These are phyloP conservation scores for Arthrinium phaeospermum DNA, from an alignment of 2,329 filamentous ascomycete species.

Conservation along the genomic window DNA sequence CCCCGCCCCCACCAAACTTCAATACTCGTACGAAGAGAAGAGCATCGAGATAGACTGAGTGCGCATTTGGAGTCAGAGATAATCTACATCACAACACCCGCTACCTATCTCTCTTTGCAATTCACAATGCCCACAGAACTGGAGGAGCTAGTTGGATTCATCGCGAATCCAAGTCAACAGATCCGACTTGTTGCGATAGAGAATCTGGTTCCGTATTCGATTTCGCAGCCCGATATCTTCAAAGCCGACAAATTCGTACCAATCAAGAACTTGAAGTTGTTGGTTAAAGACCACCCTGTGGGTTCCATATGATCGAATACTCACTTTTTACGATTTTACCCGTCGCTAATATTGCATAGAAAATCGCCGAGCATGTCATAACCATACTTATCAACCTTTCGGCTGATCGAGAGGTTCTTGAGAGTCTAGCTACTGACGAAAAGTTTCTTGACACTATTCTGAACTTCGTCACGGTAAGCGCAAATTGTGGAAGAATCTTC, in stretches of 20 bases:
- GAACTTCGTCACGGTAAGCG: slow-evolving; percentile 72
- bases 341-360: slow-evolving; percentile 50
- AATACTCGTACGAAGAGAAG: neutral
- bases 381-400: slow-evolving; percentile 89
- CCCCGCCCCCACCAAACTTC: slow-evolving; percentile 20
- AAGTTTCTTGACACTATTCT: slow-evolving; percentile 79
- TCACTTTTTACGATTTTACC: neutral
- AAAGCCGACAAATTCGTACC: slow-evolving; percentile 80
- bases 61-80: neutral
- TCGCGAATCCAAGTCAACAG: slow-evolving; percentile 89
- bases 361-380: slow-evolving; percentile 91
- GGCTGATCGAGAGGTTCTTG: slow-evolving; percentile 76
- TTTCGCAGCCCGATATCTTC: slow-evolving; percentile 78
- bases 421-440: slow-evolving; percentile 77
- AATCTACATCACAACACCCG: neutral
- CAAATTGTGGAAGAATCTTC: slow-evolving; percentile 4
- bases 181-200: slow-evolving; percentile 86
- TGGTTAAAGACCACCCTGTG: slow-evolving; percentile 84
- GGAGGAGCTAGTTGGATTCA: slow-evolving; percentile 91
- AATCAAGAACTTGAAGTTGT: slow-evolving; percentile 83
- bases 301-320: slow-evolving; percentile 40
- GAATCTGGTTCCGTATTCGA: slow-evolving; percentile 83
- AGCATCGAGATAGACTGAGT: neutral
- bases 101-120: neutral
- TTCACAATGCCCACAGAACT: slow-evolving; percentile 72